A percentile compares a stretch with the other conserved stretches of the same genome.
Conservation (phyloP, 176 grass and related monocot species). For the Pontederia paniculata region DNA sequence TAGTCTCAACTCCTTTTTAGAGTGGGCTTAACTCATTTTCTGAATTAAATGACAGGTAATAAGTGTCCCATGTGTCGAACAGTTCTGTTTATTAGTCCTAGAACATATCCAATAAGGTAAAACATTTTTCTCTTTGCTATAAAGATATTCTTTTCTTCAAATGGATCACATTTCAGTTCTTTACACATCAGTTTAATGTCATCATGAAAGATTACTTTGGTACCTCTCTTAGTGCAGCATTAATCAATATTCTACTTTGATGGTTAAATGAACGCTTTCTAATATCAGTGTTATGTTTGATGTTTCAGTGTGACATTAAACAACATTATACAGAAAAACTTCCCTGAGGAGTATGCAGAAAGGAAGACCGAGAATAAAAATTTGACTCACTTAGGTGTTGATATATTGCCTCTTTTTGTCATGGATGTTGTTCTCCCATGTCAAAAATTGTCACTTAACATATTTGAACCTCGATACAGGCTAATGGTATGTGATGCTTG, state of each 20-base stretch:
- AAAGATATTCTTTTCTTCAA: too few species aligned
- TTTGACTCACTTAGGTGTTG: conserved; percentile 65
- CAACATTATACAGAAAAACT: conserved; percentile 92
- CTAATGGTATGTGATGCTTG: conserved; percentile 55
- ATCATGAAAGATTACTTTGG: not conserved
- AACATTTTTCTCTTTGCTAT: conserved; percentile 1
- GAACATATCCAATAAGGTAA: conserved; percentile 89
- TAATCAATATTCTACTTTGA: not conserved
- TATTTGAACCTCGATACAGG: conserved; percentile 99
- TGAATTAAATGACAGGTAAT: conserved; percentile 44
- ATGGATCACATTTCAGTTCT: too few species aligned
- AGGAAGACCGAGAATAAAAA: conserved; percentile 82
- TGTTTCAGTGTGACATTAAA: conserved; percentile 86
- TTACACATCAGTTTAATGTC: too few species aligned
- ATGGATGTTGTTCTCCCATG: conserved; percentile 96
- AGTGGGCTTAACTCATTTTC: conserved; percentile 15
- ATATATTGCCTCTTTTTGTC: conserved; percentile 97
- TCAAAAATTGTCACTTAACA: conserved; percentile 95
- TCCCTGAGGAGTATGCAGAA: conserved; percentile 85
- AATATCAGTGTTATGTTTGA: conserved; percentile 29
- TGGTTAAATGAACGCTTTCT: not conserved
- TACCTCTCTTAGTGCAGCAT: conserved; percentile 6
- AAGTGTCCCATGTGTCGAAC: conserved; percentile 95
- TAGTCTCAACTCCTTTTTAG: too few species aligned
- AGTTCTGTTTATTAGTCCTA: conserved; percentile 86